Base-by-base conservation (phyloP, 2,329 filamentous ascomycete species). In the Pseudocercospora fijiensis region DNA sequence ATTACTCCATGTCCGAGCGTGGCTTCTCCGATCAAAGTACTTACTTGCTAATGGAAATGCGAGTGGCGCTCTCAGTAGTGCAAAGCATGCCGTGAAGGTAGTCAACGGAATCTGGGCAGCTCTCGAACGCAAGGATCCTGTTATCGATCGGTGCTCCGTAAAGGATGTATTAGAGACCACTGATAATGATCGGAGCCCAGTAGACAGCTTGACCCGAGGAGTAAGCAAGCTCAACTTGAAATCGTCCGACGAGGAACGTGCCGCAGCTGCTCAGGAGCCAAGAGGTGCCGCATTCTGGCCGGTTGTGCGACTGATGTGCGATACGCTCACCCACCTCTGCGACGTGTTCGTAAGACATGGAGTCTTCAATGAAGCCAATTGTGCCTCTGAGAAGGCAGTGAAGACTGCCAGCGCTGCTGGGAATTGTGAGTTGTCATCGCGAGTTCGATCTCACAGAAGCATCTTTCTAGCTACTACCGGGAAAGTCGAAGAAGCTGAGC, bases 281-380 rank as follows among this genome's bases (percentile, higher is more conserved):
- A 82, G 83, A 61, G 87, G 87, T 58, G 87, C 91, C 0, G 83
- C 85, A 2, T 92, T 94, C 71, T 98, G 94, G 94, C 82, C 84
- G 5, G 81, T 96, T 20, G 87, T 95, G 7, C 85, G 86, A 27
- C 87, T 89, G 0, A 83, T 97, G 20, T 88, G 92, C 70, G 84
- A 86, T 28, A 86, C 88, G 61, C 80, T 96, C 13, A 78, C 88
- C 64, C 88, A 92, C 63, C 84, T 96, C 2, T 92, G 92, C 0
- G 84, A 85, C 3, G 81, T 96, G 1, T 96, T 93, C 70, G 87
- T 90, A 0, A 89, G 96, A 68, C 85, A 95, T 67, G 95, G 95
- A 27, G 85, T 96, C 78, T 91, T 92, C 67, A 88, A 91, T 65
- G 94, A 98, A 75, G 94, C 94, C 1, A 79, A 94, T 0, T 95